These are phyloP conservation scores for Phytopythium chamaehyphon DNA, from an alignment of 352 stramenopile genomes.

Conservation along the genomic window DNA sequence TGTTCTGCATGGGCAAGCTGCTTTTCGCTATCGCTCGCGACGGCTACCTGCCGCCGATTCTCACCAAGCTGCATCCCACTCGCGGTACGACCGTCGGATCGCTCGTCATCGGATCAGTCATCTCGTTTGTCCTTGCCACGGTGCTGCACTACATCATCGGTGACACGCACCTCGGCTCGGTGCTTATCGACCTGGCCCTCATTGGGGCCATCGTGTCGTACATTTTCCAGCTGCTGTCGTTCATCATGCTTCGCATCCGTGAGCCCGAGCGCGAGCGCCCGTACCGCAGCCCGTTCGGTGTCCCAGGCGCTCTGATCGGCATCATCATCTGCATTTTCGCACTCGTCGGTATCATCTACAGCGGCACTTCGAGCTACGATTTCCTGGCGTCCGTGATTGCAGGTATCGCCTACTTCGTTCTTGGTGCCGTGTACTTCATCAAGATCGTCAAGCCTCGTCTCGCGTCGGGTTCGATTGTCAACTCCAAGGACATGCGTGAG, in stretches of 20 bases:
- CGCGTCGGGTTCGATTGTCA: conserved; percentile 13
- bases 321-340: conserved; percentile 42
- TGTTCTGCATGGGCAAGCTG: conserved; percentile 64
- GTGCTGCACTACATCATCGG: conserved; percentile 53
- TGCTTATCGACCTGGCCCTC: conserved; percentile 56
- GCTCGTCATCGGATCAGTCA: conserved; percentile 30
- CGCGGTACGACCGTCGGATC: conserved; percentile 38
- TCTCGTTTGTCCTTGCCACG: conserved; percentile 35
- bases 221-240: conserved; percentile 48
- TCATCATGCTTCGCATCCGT: conserved; percentile 47
- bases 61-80: conserved; percentile 47
- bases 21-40: conserved; percentile 58
- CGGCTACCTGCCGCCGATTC: conserved; percentile 41
- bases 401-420: conserved; percentile 34
- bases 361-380: conserved; percentile 34
- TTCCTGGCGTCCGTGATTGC: conserved; percentile 50
- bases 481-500: conserved; percentile 37
- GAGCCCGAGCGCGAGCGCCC: conserved; percentile 46
- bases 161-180: conserved; percentile 45
- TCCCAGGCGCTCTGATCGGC: conserved; percentile 37
- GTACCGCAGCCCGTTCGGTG: conserved; percentile 50
- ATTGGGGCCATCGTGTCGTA: conserved; percentile 62
- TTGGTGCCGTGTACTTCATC: conserved; percentile 43
- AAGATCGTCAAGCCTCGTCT: conserved; percentile 30
- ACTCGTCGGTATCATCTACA: conserved; percentile 57